phyloP scores from a whole-genome alignment of 208 protist species.

The Naegleria lovaniensis region DNA sequence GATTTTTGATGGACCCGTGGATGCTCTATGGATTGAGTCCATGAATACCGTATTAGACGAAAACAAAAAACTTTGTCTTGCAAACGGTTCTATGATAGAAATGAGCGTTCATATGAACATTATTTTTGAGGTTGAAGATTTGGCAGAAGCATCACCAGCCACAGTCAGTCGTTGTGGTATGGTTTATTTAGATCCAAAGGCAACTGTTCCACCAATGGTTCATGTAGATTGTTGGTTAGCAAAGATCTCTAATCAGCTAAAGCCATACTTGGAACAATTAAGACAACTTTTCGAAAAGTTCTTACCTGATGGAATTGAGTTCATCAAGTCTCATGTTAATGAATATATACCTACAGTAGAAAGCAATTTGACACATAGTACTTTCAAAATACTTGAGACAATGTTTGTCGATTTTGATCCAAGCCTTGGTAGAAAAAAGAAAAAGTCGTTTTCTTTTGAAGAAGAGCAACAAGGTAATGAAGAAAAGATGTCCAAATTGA shows the following conservation, averaged over 20 bases:
- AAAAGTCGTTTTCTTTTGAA: not conserved
- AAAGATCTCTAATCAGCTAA: slow-evolving; percentile 65
- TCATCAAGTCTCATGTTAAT: slow-evolving; percentile 65
- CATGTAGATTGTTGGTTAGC: slow-evolving; percentile 72
- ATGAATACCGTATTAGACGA: slow-evolving; percentile 89
- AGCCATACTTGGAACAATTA: slow-evolving; percentile 42
- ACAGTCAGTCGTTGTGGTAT: slow-evolving; percentile 96
- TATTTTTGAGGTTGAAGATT: slow-evolving; percentile 94
- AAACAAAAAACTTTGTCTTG: slow-evolving; percentile 76
- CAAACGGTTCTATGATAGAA: slow-evolving; percentile 80
- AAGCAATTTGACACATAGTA: slow-evolving; percentile 80
- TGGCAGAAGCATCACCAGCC: slow-evolving; percentile 89
- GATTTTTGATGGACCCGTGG: slow-evolving; percentile 93
- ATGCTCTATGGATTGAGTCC: slow-evolving; percentile 89
- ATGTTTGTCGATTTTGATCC: slow-evolving; percentile 75
- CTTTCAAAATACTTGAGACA: slow-evolving; percentile 83
- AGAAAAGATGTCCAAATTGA: slow-evolving; percentile 68
- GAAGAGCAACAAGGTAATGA: slow-evolving; percentile 49
- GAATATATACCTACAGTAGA: slow-evolving; percentile 89
- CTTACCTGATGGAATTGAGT: slow-evolving; percentile 76
- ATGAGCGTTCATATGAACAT: slow-evolving; percentile 90
- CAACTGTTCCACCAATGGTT: slow-evolving; percentile 64
- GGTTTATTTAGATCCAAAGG: slow-evolving; percentile 92
- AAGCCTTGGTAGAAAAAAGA: slow-evolving; percentile 58
- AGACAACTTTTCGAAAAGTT: slow-evolving; percentile 68